These are phyloP conservation scores for Acacia pycnantha DNA, from an alignment of 331 rosid species.

Conservation along the genomic window DNA sequence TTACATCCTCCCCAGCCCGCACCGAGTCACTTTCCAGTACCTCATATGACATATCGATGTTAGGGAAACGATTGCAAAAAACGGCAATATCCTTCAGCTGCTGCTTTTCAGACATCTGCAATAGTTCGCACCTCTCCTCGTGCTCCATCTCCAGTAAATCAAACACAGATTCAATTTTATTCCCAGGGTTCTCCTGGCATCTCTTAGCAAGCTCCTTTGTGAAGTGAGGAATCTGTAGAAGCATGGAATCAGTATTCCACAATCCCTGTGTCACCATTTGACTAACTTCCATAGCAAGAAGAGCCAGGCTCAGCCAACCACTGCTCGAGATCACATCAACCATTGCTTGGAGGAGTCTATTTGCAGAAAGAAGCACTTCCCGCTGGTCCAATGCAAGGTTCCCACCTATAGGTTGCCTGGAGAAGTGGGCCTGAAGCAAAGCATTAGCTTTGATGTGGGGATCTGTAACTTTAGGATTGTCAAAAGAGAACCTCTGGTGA, in stretches of 20 bases:
- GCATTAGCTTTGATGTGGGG: conserved; percentile 90
- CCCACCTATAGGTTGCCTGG: conserved; percentile 81
- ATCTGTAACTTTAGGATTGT: conserved; percentile 77
- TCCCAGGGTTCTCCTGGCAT: conserved; percentile 72
- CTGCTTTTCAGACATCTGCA: conserved; percentile 78
- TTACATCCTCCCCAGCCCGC: conserved; percentile 67
- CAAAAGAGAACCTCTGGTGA: conserved; percentile 93
- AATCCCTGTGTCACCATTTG: conserved; percentile 97
- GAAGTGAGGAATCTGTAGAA: conserved; percentile 91
- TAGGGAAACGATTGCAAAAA: conserved; percentile 88
- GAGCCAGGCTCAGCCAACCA: conserved; percentile 90
- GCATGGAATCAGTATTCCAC: conserved; percentile 96
- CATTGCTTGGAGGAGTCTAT: conserved; percentile 88
- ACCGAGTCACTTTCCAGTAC: conserved; percentile 59
- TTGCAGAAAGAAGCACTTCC: conserved; percentile 85
- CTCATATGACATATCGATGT: conserved; percentile 73
- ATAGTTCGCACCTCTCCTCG: conserved; percentile 71
- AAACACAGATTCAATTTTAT: conserved; percentile 71
- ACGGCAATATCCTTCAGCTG: conserved; percentile 74
- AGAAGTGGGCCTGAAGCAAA: conserved; percentile 90
- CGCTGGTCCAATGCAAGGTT: conserved; percentile 84
- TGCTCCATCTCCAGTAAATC: conserved; percentile 94
- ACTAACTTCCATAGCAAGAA: conserved; percentile 93
- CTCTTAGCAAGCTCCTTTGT: conserved; percentile 84
- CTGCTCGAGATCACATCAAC: conserved; percentile 93